These are phyloP conservation scores for Melianthus villosus DNA, from an alignment of 441 rosid species.

Conservation along the genomic window DNA sequence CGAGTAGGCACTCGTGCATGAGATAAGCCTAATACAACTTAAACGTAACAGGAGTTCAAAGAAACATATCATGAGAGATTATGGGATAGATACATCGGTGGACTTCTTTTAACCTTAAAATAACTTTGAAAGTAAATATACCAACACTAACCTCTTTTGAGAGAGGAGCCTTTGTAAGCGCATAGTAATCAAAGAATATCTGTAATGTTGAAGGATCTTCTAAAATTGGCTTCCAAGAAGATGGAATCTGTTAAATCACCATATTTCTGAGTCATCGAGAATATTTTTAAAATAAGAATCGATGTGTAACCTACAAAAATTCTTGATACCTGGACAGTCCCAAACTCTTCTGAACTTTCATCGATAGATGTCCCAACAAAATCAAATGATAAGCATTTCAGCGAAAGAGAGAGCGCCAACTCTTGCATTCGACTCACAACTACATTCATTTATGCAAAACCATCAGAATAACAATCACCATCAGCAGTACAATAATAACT, in stretches of 20 bases:
- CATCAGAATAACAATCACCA: constrained; percentile 5
- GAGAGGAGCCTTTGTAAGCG: constrained; percentile 10
- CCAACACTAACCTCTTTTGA: constrained; percentile 15
- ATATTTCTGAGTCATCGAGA: no score
- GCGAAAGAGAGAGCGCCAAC: constrained; percentile 15
- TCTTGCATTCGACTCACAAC: constrained; percentile 15
- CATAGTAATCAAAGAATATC: constrained; percentile 17
- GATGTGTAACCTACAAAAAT: no score
- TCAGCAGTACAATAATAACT: constrained; percentile 5
- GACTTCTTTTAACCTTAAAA: no score
- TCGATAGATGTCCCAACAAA: constrained; percentile 17
- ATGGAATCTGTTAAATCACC: no score
- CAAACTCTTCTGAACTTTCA: constrained; percentile 21
- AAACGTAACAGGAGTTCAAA: no score
- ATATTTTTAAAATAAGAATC: constrained; percentile 1
- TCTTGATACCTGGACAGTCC: constrained; percentile 18
- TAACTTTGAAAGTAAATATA: no score
- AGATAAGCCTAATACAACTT: no score
- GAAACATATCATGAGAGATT: no score
- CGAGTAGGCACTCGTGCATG: no score
- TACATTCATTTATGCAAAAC: constrained; percentile 5
- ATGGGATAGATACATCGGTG: no score
- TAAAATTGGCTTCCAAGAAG: constrained; percentile 13
- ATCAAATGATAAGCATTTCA: constrained; percentile 20
- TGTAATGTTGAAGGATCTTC: constrained; percentile 18